Percentiles rank a stretch among this genome's conserved stretches.
These are phyloP conservation scores for Isoetes taiwanensis DNA, from an alignment of 75 land plant species.

Conservation along the genomic window DNA sequence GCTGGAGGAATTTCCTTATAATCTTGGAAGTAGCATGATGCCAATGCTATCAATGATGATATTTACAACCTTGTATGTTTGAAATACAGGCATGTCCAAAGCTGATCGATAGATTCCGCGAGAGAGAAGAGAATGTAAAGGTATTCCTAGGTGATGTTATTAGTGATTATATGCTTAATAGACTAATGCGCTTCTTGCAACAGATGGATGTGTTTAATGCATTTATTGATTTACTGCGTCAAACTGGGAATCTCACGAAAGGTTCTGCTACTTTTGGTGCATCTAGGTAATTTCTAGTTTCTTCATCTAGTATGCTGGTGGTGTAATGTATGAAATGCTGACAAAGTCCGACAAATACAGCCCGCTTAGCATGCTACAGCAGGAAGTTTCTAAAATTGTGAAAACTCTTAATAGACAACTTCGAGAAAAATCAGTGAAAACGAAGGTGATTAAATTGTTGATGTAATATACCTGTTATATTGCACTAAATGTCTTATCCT, in stretches of 20 bases:
- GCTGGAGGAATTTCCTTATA: no score
- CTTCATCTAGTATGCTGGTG: background rate
- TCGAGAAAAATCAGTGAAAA: constrained; percentile 87
- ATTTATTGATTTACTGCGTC: constrained; percentile 83
- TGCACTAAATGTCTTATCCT: background rate
- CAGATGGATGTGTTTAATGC: constrained; percentile 99
- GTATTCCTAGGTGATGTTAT: constrained; percentile 20
- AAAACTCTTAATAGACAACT: constrained; percentile 84
- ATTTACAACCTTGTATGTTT: no score
- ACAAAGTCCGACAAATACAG: constrained; percentile 25
- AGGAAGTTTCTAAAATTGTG: constrained; percentile 92
- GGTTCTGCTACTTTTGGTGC: constrained; percentile 48
- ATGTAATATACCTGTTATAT: background rate
- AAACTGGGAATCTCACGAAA: constrained; percentile 88
- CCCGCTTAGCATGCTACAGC: constrained; percentile 69
- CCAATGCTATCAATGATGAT: no score
- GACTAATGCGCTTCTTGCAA: constrained; percentile 4
- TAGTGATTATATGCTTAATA: background rate
- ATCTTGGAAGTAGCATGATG: no score
- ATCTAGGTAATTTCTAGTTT: constrained; percentile 37
- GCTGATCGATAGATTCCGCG: constrained; percentile 88
- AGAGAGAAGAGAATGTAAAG: constrained; percentile 99
- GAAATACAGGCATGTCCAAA: constrained; percentile 84
- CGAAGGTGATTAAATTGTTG: constrained; percentile 43
- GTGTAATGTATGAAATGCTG: background rate